phyloP scores from a whole-genome alignment of 1,284 basidiomycete species.

The Neonothopanus nambi region DNA sequence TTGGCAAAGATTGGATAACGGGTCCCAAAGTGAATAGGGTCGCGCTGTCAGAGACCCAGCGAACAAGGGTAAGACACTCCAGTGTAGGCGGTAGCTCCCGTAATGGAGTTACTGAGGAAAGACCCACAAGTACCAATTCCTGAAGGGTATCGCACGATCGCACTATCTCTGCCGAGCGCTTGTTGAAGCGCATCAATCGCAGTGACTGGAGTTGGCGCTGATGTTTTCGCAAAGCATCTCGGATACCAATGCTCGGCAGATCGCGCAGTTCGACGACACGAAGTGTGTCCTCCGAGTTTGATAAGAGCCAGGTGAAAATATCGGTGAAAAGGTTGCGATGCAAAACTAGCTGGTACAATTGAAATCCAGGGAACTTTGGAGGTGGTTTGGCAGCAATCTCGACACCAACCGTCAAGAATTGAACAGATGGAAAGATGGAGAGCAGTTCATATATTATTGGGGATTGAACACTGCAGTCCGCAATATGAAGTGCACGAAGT shows the following conservation, averaged over 20 bases:
- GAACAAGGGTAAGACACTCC: slow-evolving; percentile 40
- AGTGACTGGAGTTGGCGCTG: slow-evolving; percentile 40
- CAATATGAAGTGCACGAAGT: slow-evolving; percentile 40
- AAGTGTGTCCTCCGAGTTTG: slow-evolving; percentile 33
- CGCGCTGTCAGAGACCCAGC: slow-evolving; percentile 29
- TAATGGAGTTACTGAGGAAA: slow-evolving; percentile 27
- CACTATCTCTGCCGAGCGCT: slow-evolving; percentile 33
- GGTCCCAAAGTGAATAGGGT: slow-evolving; percentile 22
- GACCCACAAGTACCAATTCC: slow-evolving; percentile 40
- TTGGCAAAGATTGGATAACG: slow-evolving; percentile 37
- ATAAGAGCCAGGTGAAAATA: slow-evolving; percentile 40
- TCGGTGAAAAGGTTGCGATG: slow-evolving; percentile 32
- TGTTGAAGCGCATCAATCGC: slow-evolving; percentile 38
- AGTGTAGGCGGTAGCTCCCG: slow-evolving; percentile 36
- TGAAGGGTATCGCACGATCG: slow-evolving; percentile 39
- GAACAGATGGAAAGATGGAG: slow-evolving; percentile 37
- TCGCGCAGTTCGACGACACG: slow-evolving; percentile 44
- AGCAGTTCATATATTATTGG: slow-evolving; percentile 46
- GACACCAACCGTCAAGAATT: slow-evolving; percentile 39
- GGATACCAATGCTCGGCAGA: slow-evolving; percentile 28
- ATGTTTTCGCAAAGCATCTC: slow-evolving; percentile 29
- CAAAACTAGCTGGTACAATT: slow-evolving; percentile 44
- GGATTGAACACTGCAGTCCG: slow-evolving; percentile 41
- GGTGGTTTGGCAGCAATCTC: slow-evolving; percentile 40
- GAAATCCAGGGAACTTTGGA: slow-evolving; percentile 15